These are phyloP conservation scores for Ulvella scutata DNA, from an alignment of 139 green algal genomes.

Conservation along the genomic window DNA sequence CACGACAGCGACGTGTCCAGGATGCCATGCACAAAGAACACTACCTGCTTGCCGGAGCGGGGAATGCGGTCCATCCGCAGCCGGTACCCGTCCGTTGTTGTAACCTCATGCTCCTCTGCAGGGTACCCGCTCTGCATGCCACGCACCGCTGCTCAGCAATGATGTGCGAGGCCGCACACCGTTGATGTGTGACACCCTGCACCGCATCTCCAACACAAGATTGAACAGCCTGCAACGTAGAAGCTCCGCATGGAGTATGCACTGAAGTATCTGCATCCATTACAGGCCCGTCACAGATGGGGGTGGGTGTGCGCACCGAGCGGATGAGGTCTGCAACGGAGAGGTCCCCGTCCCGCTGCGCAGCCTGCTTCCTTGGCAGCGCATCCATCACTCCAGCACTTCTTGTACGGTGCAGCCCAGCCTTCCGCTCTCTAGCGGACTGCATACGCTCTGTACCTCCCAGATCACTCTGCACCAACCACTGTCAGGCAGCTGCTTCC, in stretches of 20 bases:
- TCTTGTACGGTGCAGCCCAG: neutral
- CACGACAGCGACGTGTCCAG: constrained; percentile 85
- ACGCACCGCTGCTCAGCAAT: too few relatives aligned
- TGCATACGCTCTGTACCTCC: too few relatives aligned
- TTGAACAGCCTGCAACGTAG: too few relatives aligned
- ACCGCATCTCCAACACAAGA: too few relatives aligned
- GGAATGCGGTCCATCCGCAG: constrained; percentile 72
- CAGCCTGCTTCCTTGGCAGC: neutral
- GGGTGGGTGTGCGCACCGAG: neutral
- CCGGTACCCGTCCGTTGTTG: constrained; percentile 70
- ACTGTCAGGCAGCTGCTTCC: too few relatives aligned
- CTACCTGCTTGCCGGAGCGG: constrained; percentile 15
- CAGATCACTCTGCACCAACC: too few relatives aligned
- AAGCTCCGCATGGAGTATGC: too few relatives aligned
- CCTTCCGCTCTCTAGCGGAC: too few relatives aligned
- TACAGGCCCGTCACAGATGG: neutral
- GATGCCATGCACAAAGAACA: constrained; percentile 80
- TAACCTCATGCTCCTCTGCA: constrained; percentile 47
- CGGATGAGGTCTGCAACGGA: constrained; percentile 29
- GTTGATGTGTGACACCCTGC: too few relatives aligned
- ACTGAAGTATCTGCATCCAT: too few relatives aligned
- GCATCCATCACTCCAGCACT: neutral
- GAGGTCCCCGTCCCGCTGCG: constrained; percentile 14
- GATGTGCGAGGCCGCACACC: too few relatives aligned
- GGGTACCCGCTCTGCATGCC: constrained; percentile 29